phyloP scores from a whole-genome alignment of 139 green algal species.

The Chlamydomonas incerta region DNA sequence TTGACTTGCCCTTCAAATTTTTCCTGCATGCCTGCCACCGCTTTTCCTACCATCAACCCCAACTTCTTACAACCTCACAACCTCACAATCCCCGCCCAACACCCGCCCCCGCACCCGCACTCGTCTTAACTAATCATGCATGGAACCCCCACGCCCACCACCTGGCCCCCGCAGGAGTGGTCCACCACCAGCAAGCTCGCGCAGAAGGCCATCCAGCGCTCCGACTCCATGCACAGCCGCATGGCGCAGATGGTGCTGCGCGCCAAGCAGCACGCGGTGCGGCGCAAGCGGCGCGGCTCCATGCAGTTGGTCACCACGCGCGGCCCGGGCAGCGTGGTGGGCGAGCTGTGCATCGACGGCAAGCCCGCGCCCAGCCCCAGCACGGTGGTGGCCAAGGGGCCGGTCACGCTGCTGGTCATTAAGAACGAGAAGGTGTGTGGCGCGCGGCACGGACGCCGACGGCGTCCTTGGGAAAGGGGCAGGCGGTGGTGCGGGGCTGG shows the following conservation, averaged over 20 bases:
- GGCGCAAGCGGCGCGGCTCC: conserved; percentile 26
- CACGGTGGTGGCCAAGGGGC: conserved; percentile 41
- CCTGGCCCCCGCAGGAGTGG: conserved; percentile 17
- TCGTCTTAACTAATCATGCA: too few relatives aligned
- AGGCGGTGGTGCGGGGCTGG: too few relatives aligned
- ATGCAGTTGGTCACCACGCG: conserved; percentile 45
- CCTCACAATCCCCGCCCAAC: too few relatives aligned
- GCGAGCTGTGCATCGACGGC: conserved; percentile 38
- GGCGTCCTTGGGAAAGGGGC: too few relatives aligned
- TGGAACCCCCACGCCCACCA: too few relatives aligned
- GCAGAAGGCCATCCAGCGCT: conserved; percentile 42
- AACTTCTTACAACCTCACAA: too few relatives aligned
- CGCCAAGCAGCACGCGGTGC: conserved; percentile 44
- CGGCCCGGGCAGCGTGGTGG: conserved; percentile 36
- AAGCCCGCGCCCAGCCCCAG: conserved; percentile 28
- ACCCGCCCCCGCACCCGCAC: too few relatives aligned
- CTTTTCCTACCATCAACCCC: too few relatives aligned
- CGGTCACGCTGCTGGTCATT: conserved; percentile 32
- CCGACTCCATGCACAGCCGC: conserved; percentile 45
- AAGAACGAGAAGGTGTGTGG: conserved; percentile 46
- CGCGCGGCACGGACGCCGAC: too few relatives aligned
- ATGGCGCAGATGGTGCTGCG: conserved; percentile 47
- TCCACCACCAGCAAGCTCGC: conserved; percentile 40
- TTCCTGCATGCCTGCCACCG: too few relatives aligned
- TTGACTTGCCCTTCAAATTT: too few relatives aligned